A percentile compares a stretch with the other conserved stretches of the same genome.
Conservation (phyloP, 495 filamentous ascomycete genomes). For the Schizothecium vesticola region DNA sequence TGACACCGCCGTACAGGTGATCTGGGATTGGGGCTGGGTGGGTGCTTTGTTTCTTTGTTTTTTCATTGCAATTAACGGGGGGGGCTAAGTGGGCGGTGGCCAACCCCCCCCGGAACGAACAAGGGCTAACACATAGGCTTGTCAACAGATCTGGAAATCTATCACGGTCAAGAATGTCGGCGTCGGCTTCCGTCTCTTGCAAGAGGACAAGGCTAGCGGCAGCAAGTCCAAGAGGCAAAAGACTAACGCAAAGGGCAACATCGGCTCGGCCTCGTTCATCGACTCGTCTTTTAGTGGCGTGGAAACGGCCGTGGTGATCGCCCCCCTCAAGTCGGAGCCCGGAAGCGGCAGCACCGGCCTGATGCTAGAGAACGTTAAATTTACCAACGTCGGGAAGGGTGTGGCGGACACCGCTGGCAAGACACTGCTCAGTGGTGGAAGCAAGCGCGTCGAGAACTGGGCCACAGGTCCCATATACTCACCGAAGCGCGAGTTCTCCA, state of each 20-base stretch:
- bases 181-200: conserved; percentile 69
- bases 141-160: conserved; percentile 71
- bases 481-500: conserved; percentile 64
- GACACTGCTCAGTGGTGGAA: conserved; percentile 34
- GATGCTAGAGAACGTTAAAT: conserved; percentile 66
- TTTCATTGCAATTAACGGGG: too few species aligned
- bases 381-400: conserved; percentile 45
- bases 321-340: conserved; percentile 33
- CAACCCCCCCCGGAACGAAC: too few species aligned
- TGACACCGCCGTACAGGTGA: conserved; percentile 76
- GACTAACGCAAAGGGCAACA: conserved; percentile 34
- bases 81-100: too few species aligned
- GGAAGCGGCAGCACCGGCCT: conserved; percentile 56
- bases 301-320: not conserved
- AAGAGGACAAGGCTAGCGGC: conserved; percentile 27
- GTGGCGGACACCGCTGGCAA: conserved; percentile 45
- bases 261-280: conserved; percentile 69
- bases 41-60: too few species aligned
- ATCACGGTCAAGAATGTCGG: conserved; percentile 69
- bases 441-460: not conserved
- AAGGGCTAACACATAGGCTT: too few species aligned
- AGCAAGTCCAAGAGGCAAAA: not conserved
- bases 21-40: conserved; percentile 93
- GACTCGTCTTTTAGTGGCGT: conserved; percentile 58
- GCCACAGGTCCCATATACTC: not conserved